Conservation (phyloP, 306 rosid species). For the Gastrolobium bilobum region DNA sequence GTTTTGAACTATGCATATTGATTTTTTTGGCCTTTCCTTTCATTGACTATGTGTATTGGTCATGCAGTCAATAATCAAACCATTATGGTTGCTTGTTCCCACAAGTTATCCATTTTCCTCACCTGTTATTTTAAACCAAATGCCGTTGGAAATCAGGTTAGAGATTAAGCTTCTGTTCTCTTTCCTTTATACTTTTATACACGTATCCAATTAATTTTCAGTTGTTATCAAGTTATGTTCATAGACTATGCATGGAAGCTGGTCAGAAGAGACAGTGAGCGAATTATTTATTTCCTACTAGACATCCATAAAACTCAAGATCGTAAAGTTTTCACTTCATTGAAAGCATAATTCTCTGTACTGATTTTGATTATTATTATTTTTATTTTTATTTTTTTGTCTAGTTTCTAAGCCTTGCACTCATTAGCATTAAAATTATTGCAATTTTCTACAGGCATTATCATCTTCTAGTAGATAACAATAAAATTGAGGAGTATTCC, state of each 20-base stretch:
- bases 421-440: neutral
- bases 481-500: neutral
- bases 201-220: neutral
- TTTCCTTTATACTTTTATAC: constrained; percentile 11
- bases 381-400: neutral
- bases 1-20: constrained; percentile 3
- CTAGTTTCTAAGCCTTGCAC: neutral
- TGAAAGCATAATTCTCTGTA: neutral
- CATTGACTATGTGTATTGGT: constrained; percentile 19
- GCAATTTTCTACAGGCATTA: neutral
- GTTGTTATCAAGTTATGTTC: neutral
- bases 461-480: neutral
- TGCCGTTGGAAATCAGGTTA: constrained; percentile 51
- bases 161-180: neutral
- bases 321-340: neutral
- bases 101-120: constrained; percentile 51
- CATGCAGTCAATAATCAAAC: constrained; percentile 54
- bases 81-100: constrained; percentile 56
- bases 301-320: neutral
- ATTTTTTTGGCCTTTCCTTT: neutral
- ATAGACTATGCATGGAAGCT: neutral
- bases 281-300: neutral
- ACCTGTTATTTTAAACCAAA: constrained; percentile 46
- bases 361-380: neutral
- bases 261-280: neutral